phyloP scores from a whole-genome alignment of 495 filamentous ascomycete species.

The Baudoinia panamericana region DNA sequence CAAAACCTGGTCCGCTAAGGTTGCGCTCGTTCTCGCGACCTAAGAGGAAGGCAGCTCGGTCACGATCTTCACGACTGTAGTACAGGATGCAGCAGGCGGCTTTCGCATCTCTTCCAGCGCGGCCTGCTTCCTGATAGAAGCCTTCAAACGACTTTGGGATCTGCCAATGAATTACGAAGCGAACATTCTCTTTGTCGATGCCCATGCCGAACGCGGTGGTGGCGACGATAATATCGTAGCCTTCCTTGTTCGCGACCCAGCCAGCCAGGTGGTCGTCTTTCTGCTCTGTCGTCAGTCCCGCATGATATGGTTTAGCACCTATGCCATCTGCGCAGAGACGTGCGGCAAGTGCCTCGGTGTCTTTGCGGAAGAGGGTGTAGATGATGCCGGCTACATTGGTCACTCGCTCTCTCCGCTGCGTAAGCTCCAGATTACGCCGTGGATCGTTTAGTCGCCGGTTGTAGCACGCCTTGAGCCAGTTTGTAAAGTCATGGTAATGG shows the following conservation, averaged over 20 bases:
- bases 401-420: slow-evolving; percentile 37
- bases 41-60: slow-evolving; percentile 44
- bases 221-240: slow-evolving; percentile 83
- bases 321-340: slow-evolving; percentile 48
- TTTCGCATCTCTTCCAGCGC: slow-evolving; percentile 80
- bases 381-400: slow-evolving; percentile 72
- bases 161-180: slow-evolving; percentile 89
- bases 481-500: slow-evolving; percentile 52
- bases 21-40: slow-evolving; percentile 29
- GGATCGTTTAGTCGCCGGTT: slow-evolving; percentile 42
- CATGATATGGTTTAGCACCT: slow-evolving; percentile 59
- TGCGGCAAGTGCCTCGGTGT: slow-evolving; percentile 61
- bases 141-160: slow-evolving; percentile 87
- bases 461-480: slow-evolving; percentile 62
- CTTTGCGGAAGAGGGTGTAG: slow-evolving; percentile 67
- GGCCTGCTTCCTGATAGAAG: slow-evolving; percentile 89
- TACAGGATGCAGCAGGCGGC: slow-evolving; percentile 77
- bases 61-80: slow-evolving; percentile 72
- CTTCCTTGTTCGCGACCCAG: slow-evolving; percentile 61
- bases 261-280: slow-evolving; percentile 52
- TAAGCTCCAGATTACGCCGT: slow-evolving; percentile 38
- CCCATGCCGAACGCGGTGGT: slow-evolving; percentile 97
- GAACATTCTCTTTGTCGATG: slow-evolving; percentile 86
- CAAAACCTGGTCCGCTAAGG: slow-evolving; percentile 7
- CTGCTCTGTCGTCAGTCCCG: slow-evolving; percentile 44